Conservation (phyloP, 768 basidiomycete species). For the Suillus decipiens region DNA sequence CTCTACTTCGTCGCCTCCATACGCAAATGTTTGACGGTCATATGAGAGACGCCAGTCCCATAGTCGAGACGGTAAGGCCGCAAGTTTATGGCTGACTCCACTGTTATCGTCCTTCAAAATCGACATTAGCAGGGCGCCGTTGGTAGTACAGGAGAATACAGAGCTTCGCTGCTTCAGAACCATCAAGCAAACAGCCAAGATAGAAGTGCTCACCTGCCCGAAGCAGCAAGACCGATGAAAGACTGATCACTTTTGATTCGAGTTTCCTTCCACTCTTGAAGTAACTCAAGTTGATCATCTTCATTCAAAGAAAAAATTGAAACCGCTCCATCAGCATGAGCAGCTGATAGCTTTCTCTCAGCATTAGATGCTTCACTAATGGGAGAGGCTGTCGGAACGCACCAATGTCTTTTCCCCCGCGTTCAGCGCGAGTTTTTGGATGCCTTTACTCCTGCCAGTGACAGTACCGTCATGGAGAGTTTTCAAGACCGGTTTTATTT, state of each 20-base stretch:
- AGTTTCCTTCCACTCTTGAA: constrained; percentile 64
- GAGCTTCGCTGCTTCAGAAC: constrained; percentile 24
- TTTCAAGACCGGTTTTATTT: constrained; percentile 35
- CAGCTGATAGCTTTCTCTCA: constrained; percentile 67
- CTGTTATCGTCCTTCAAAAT: constrained; percentile 29
- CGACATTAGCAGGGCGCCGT: constrained; percentile 66
- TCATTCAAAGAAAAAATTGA: constrained; percentile 45
- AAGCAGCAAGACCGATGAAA: constrained; percentile 63
- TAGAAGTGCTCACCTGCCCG: constrained; percentile 45
- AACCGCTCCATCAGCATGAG: constrained; percentile 59
- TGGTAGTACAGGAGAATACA: constrained; percentile 73
- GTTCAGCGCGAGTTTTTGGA: constrained; percentile 42
- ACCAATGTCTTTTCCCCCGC: constrained; percentile 40
- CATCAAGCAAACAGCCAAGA: background rate
- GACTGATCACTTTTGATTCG: constrained; percentile 51
- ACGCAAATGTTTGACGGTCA: constrained; percentile 61
- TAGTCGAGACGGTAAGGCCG: constrained; percentile 68
- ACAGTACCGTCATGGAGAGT: constrained; percentile 36
- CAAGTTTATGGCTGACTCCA: constrained; percentile 28
- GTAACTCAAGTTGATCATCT: constrained; percentile 41
- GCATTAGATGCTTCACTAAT: constrained; percentile 23
- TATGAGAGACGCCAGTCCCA: constrained; percentile 62
- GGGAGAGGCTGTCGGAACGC: constrained; percentile 23
- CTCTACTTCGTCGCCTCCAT: constrained; percentile 87
- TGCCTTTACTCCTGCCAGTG: constrained; percentile 35